These are phyloP conservation scores for Radiomyces spectabilis DNA, from an alignment of 192 early-diverging fungal genomes.

Conservation along the genomic window DNA sequence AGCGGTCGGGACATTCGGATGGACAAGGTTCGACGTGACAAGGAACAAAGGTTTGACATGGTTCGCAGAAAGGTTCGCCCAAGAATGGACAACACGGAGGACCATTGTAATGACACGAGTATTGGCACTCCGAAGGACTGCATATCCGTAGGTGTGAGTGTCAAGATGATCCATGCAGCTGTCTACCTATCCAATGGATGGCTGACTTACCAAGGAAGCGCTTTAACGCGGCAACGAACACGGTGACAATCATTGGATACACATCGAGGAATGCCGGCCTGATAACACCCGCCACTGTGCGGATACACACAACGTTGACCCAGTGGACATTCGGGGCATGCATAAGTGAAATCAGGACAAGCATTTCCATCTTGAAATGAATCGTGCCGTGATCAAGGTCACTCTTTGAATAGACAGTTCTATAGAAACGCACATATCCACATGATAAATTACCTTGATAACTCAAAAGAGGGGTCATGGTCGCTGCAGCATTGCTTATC, in stretches of 20 bases:
- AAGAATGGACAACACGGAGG: slow-evolving; percentile 5
- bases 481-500: too few species aligned
- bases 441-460: too few species aligned
- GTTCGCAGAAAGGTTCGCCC: background rate
- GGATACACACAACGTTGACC: slow-evolving; percentile 1
- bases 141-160: background rate
- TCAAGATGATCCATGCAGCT: too few species aligned
- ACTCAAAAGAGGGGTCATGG: too few species aligned
- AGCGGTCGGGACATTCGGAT: background rate
- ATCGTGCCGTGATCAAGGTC: too few species aligned
- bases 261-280: background rate
- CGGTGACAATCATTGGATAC: slow-evolving; percentile 1
- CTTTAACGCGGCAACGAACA: background rate
- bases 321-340: background rate
- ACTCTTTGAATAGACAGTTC: too few species aligned
- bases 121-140: slow-evolving; percentile 13
- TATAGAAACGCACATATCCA: too few species aligned
- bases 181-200: too few species aligned
- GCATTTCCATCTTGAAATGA: too few species aligned
- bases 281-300: background rate
- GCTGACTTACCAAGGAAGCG: background rate
- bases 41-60: background rate
- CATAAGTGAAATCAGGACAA: background rate
- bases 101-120: background rate
- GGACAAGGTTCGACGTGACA: slow-evolving; percentile 11